Evolutionary conservation across 345 rosid genomes (phyloP).

Genomic region (Eucalyptus cloeziana): DNA sequence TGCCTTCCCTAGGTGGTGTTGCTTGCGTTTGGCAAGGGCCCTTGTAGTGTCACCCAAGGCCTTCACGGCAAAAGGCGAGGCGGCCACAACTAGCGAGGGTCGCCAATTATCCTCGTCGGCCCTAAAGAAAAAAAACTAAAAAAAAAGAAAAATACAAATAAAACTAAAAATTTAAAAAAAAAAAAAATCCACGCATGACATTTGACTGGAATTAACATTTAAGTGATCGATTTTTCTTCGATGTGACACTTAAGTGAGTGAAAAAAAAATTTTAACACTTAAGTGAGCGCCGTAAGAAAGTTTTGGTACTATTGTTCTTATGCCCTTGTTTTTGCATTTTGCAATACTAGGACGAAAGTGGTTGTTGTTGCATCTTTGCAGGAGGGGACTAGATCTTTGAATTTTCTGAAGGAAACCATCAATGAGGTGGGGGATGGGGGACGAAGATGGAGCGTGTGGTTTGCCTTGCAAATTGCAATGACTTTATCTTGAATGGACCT

Average conservation of each 20-base stretch:
- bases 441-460: background rate
- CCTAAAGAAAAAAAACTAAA: too few relatives aligned
- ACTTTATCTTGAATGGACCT: background rate
- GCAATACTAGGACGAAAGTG: background rate
- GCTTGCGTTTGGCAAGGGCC: accelerated
- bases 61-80: accelerated
- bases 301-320: accelerated
- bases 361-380: background rate
- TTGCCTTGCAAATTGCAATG: background rate
- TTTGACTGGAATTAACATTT: accelerated
- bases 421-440: background rate
- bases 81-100: too few relatives aligned
- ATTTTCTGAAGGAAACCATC: too few relatives aligned
- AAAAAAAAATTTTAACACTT: accelerated
- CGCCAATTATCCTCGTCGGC: too few relatives aligned
- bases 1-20: too few relatives aligned
- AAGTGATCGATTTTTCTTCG: accelerated
- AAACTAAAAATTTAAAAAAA: too few relatives aligned
- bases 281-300: accelerated
- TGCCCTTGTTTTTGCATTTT: too few relatives aligned
- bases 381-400: background rate
- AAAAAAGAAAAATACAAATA: too few relatives aligned
- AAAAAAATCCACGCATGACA: too few relatives aligned
- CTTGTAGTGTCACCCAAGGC: too few relatives aligned
- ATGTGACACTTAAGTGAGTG: accelerated